These are phyloP conservation scores for Linum tenue DNA, from an alignment of 345 rosid species.

Conservation along the genomic window DNA sequence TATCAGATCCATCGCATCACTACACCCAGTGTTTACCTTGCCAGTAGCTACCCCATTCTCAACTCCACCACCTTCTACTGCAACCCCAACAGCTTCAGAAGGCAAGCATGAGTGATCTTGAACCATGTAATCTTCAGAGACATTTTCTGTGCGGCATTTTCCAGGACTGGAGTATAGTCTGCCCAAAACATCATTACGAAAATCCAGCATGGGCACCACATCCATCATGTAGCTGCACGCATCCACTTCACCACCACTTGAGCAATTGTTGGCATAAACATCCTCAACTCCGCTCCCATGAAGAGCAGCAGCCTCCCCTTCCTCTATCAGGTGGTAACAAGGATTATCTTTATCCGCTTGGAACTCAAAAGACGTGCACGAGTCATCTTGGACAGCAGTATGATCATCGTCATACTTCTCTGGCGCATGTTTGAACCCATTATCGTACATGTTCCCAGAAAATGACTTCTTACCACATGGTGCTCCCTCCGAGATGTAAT, in stretches of 20 bases:
- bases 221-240: too few species aligned
- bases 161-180: too few species aligned
- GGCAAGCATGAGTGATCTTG: not conserved
- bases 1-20: slow-evolving; percentile 23
- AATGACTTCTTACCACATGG: slow-evolving; percentile 3
- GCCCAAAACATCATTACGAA: too few species aligned
- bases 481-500: slow-evolving; percentile 11
- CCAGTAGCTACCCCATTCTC: too few species aligned
- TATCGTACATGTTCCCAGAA: slow-evolving; percentile 11
- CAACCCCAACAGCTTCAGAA: slow-evolving; percentile 17
- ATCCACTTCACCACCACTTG: not conserved
- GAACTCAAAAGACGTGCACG: slow-evolving; percentile 38
- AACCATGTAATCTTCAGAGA: too few species aligned
- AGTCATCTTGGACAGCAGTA: slow-evolving; percentile 28
- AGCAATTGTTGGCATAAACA: slow-evolving; percentile 9
- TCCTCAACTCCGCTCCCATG: slow-evolving; percentile 11
- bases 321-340: slow-evolving; percentile 1
- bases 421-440: slow-evolving; percentile 8
- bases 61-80: too few species aligned
- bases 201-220: too few species aligned
- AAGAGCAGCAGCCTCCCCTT: not conserved
- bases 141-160: too few species aligned
- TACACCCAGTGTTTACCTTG: slow-evolving; percentile 10
- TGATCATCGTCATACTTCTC: slow-evolving; percentile 16
- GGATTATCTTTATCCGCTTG: slow-evolving; percentile 19